phyloP scores from a whole-genome alignment of 2,329 filamentous ascomycete species.

The Apiospora rasikravindrae region DNA sequence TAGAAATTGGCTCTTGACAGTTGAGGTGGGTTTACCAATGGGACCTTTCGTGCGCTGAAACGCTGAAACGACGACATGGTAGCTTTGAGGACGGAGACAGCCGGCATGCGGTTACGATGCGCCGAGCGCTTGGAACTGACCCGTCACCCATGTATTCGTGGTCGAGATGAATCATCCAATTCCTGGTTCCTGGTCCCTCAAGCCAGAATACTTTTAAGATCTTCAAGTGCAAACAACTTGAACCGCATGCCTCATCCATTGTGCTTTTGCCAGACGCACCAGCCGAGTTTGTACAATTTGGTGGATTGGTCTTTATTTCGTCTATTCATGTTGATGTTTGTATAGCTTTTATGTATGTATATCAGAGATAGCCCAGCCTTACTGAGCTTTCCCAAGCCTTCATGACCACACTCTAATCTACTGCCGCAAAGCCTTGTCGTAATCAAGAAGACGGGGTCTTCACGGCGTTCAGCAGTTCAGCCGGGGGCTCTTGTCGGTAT shows the following conservation, averaged over 20 bases:
- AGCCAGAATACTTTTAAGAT: neutral
- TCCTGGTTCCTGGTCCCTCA: neutral
- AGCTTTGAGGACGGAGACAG: constrained; percentile 8
- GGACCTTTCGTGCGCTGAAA: neutral
- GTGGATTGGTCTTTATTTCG: constrained; percentile 4
- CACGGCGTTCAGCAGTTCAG: constrained; percentile 73
- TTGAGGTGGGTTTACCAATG: neutral
- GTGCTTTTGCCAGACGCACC: neutral
- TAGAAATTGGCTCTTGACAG: neutral
- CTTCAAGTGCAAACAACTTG: no score
- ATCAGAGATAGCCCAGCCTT: neutral
- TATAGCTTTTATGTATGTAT: neutral
- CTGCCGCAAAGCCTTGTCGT: neutral
- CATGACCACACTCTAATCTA: neutral
- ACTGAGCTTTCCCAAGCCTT: neutral
- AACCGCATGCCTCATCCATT: neutral
- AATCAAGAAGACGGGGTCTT: constrained; percentile 42
- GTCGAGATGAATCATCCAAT: neutral
- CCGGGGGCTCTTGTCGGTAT: constrained; percentile 89
- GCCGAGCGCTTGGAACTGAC: neutral
- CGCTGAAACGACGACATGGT: neutral
- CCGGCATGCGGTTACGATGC: neutral
- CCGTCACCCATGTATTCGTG: neutral
- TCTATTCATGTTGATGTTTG: neutral
- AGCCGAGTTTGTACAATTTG: neutral